Percentiles rank a stretch among this genome's conserved stretches.
Evolutionary conservation across 768 basidiomycete genomes (phyloP).

Genomic region (Harrya chromipes): DNA sequence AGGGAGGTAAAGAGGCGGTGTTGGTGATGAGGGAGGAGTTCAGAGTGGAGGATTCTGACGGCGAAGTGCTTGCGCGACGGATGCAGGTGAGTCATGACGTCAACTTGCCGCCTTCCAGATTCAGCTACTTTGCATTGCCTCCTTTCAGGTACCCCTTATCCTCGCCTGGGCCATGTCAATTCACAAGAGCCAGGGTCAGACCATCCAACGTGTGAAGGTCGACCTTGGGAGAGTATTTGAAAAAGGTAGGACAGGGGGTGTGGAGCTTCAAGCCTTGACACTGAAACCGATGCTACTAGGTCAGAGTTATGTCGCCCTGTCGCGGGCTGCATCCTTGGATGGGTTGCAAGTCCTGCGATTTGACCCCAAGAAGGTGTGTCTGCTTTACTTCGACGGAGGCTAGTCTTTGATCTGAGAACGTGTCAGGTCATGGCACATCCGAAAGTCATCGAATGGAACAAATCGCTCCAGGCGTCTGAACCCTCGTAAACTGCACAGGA

Average conservation of each 20-base stretch:
- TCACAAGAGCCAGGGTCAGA: conserved; percentile 78
- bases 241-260: conserved; percentile 35
- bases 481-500: not conserved
- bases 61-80: conserved; percentile 45
- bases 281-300: conserved; percentile 29
- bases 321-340: conserved; percentile 50
- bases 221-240: conserved; percentile 68
- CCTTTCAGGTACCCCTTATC: conserved; percentile 61
- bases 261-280: too few relatives aligned
- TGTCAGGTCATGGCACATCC: conserved; percentile 41
- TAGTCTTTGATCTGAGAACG: not conserved
- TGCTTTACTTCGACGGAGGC: not conserved
- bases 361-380: conserved; percentile 47
- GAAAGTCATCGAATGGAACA: conserved; percentile 44
- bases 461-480: conserved; percentile 19
- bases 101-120: too few relatives aligned
- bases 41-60: conserved; percentile 50
- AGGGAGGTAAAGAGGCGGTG: conserved; percentile 42
- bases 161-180: conserved; percentile 78
- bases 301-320: conserved; percentile 49
- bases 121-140: not conserved
- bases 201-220: conserved; percentile 61
- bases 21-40: conserved; percentile 53
- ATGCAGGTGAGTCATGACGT: conserved; percentile 35
- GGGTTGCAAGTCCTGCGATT: conserved; percentile 54